Base-by-base conservation (phyloP, 495 filamentous ascomycete genomes). In the Cetradonia linearis region DNA sequence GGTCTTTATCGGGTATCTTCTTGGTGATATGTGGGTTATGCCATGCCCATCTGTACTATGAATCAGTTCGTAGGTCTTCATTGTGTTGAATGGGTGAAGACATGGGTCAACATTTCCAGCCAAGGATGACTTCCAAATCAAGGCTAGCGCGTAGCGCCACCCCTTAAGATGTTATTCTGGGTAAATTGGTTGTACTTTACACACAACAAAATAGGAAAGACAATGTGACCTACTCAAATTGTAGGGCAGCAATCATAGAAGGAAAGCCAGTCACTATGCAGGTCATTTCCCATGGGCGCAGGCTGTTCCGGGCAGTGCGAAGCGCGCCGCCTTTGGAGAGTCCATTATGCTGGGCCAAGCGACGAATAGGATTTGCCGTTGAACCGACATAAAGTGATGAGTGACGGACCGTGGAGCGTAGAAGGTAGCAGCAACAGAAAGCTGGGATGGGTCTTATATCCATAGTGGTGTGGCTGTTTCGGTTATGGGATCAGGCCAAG, bases 281-380 rank as follows among this genome's bases (percentile, higher is more conserved):
- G 1, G 84, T 77, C 90, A 98, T 96, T 68, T 97, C 88, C 93
- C 94, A 97, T 0, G 94, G 93, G 55, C 87, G 78, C 49, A 87
- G 70, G n/a, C 68, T 78, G 14, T 66, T 69, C 20, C 78, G 76
- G n/a, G 81, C 78, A 5, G 93, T 98, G 30, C 82, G 77, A 34
- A 75, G 78, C 34, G 93, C 93, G 31, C 93, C 93, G 47, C 93
- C 93, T 55, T 81, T 85, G 11, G 76, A 71, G 18, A 78, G 65
- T 28, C 93, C 93, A 72, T 98, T 98, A 71, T 98, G 93, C 69
- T 98, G 93, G 28, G 79, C 78, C 10, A 96, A 78, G 1, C 93
- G 86, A 46, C 93, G 77, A 8, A 74, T 72, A 18, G 93, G 94
- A 68, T 95, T 82, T 1, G 92, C 91, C 0, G 93, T 98, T 10